These are phyloP conservation scores for Boletus rubescentipes DNA, from an alignment of 768 basidiomycete species.

Conservation along the genomic window DNA sequence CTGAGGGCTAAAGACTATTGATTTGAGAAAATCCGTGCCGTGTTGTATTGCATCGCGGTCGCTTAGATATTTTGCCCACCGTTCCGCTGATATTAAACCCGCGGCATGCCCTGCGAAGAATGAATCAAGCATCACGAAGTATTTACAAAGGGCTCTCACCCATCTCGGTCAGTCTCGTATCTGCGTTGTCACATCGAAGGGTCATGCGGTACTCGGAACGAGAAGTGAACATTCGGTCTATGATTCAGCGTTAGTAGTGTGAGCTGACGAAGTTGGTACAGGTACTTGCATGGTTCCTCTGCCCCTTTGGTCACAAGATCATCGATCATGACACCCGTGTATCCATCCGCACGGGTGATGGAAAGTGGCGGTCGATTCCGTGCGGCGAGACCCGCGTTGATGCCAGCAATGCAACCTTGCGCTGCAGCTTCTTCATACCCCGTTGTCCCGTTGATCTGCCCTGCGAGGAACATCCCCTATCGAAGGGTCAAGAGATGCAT, in stretches of 20 bases:
- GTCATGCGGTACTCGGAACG: slow-evolving; percentile 90
- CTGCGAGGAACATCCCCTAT: slow-evolving; percentile 82
- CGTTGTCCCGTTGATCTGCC: slow-evolving; percentile 92
- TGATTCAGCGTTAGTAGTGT: slow-evolving; percentile 2
- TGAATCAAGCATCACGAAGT: neutral
- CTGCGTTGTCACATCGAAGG: slow-evolving; percentile 87
- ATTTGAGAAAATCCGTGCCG: slow-evolving; percentile 37
- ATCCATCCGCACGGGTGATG: slow-evolving; percentile 82
- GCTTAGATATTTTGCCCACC: slow-evolving; percentile 41
- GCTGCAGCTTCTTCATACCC: slow-evolving; percentile 95
- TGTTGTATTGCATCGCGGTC: slow-evolving; percentile 35
- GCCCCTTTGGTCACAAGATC: slow-evolving; percentile 86
- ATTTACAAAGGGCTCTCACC: slow-evolving; percentile 39
- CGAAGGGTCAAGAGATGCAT: neutral
- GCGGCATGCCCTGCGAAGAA: slow-evolving; percentile 34
- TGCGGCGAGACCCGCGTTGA: slow-evolving; percentile 80
- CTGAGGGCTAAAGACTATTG: slow-evolving; percentile 40
- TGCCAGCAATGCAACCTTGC: slow-evolving; percentile 84
- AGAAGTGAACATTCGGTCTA: slow-evolving; percentile 93
- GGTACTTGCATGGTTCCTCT: slow-evolving; percentile 77
- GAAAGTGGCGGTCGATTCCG: slow-evolving; percentile 53
- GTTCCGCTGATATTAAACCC: slow-evolving; percentile 43
- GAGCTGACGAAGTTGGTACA: neutral
- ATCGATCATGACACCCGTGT: slow-evolving; percentile 89
- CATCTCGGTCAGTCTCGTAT: slow-evolving; percentile 74